Percentiles rank a stretch among this genome's conserved stretches.
Evolutionary conservation across 2,329 filamentous ascomycete species (phyloP).

Genomic region (Phyllosticta citrichinensis): DNA sequence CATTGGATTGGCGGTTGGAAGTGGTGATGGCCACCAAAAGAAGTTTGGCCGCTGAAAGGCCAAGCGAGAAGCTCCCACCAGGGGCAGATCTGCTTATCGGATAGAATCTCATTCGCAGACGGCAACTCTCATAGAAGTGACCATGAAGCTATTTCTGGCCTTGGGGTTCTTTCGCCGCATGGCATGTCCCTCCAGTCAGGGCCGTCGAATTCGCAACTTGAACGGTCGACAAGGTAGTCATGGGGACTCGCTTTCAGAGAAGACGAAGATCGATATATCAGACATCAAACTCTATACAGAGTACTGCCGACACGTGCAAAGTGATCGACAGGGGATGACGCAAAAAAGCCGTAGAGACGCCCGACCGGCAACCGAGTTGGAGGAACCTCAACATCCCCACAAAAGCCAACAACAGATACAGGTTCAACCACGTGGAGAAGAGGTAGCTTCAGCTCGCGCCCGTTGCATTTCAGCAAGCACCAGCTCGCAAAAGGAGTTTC

Average conservation of each 20-base stretch:
- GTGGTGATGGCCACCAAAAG: not conserved
- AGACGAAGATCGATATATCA: not conserved
- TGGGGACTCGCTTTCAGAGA: not conserved
- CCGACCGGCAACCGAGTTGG: not conserved
- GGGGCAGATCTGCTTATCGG: not conserved
- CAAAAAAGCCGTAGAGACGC: not conserved
- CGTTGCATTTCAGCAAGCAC: not conserved
- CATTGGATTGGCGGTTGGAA: not conserved
- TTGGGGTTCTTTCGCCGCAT: not conserved
- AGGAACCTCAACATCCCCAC: not conserved
- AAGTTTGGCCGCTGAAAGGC: not conserved
- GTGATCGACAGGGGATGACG: not conserved
- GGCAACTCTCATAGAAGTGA: too few species aligned
- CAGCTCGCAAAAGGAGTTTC: not conserved
- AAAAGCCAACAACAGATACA: not conserved
- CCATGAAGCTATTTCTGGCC: not conserved
- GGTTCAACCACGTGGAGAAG: not conserved
- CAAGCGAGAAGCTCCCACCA: not conserved
- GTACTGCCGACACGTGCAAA: not conserved
- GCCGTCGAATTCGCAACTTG: too few species aligned
- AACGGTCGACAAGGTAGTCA: not conserved
- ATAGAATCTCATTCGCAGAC: not conserved
- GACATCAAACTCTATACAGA: not conserved
- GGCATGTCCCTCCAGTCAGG: too few species aligned
- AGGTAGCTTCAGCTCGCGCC: not conserved